Conservation (phyloP, 306 rosid genomes). For the Urtica urens region DNA sequence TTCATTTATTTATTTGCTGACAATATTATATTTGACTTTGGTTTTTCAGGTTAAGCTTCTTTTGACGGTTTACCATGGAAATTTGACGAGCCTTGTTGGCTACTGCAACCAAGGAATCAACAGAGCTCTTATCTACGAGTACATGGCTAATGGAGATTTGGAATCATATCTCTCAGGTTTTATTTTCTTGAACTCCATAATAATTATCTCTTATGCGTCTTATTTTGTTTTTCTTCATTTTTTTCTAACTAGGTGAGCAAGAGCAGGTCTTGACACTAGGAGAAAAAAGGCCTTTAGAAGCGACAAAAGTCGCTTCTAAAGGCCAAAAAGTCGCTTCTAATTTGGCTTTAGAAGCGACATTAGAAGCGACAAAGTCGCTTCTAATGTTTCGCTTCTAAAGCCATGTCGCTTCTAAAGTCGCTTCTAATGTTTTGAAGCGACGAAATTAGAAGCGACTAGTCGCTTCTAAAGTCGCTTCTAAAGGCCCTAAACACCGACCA, state of each 20-base stretch:
- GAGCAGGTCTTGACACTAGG: not conserved
- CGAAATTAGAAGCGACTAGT: too few relatives aligned
- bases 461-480: too few relatives aligned
- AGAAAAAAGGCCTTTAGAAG: too few relatives aligned
- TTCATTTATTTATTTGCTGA: not conserved
- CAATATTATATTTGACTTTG: not conserved
- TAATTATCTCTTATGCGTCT: too few relatives aligned
- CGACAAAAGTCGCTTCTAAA: too few relatives aligned
- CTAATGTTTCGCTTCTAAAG: too few relatives aligned
- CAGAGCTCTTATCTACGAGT: conserved; percentile 22
- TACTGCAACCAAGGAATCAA: conserved; percentile 15
- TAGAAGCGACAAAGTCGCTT: too few relatives aligned
- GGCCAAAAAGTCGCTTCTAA: too few relatives aligned
- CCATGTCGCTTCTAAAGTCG: too few relatives aligned
- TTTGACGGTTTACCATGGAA: conserved; percentile 26
- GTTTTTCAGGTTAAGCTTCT: conserved; percentile 18
- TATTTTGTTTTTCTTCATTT: not conserved
- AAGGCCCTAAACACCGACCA: too few relatives aligned
- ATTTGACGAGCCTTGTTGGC: conserved; percentile 20
- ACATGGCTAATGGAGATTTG: conserved; percentile 20
- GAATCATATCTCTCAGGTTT: conserved; percentile 19
- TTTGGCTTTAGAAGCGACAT: too few relatives aligned
- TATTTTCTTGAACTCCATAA: not conserved
- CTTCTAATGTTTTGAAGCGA: too few relatives aligned
- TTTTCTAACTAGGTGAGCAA: not conserved